Evolutionary conservation across 2,329 filamentous ascomycete species (phyloP).

Genomic region (Fusarium metavorans): DNA sequence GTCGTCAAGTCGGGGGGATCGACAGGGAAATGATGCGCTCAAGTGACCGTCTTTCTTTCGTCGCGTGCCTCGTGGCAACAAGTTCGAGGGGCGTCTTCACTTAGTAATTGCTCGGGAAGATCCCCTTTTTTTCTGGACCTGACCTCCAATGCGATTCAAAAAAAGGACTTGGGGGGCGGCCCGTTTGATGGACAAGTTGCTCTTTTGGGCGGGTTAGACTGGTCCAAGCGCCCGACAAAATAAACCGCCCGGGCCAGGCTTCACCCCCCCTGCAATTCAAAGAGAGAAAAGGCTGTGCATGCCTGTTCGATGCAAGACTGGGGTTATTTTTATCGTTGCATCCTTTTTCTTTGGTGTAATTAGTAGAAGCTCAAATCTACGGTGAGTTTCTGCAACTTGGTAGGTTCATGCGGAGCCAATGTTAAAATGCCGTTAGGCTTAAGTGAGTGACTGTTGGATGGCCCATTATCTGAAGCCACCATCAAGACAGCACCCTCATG

Average conservation of each 20-base stretch:
- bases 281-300: neutral
- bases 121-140: slow-evolving; percentile 46
- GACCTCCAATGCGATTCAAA: slow-evolving; percentile 40
- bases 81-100: slow-evolving; percentile 22
- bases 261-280: slow-evolving; percentile 7
- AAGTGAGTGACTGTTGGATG: neutral
- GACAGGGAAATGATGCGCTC: neutral
- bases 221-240: slow-evolving; percentile 48
- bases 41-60: slow-evolving; percentile 22
- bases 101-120: slow-evolving; percentile 43
- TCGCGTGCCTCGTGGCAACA: slow-evolving; percentile 41
- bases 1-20: slow-evolving; percentile 4
- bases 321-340: neutral
- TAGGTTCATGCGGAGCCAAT: neutral
- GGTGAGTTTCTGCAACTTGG: neutral
- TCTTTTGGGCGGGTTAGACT: slow-evolving; percentile 42
- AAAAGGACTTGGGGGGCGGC: slow-evolving; percentile 34
- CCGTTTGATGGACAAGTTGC: slow-evolving; percentile 44
- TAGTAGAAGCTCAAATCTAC: neutral
- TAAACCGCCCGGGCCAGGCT: slow-evolving; percentile 27
- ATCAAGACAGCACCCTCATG: neutral
- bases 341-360: neutral
- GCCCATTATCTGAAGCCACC: neutral
- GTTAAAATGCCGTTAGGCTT: neutral
- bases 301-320: neutral